Evolutionary conservation across 116 monocot species (phyloP).

Genomic region (Zostera marina): DNA sequence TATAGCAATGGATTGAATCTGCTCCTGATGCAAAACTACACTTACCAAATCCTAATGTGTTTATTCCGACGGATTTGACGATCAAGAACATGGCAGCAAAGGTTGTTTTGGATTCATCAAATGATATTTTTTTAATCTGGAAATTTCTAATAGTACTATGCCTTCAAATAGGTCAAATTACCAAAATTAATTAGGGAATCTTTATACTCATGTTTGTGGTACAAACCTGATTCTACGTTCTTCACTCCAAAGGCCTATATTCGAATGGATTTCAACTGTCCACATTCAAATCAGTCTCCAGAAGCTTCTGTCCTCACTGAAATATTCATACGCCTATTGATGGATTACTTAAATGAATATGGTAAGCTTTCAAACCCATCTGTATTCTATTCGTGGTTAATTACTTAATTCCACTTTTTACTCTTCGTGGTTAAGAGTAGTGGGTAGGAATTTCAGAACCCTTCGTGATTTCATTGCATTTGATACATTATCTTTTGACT

Average conservation of each 20-base stretch:
- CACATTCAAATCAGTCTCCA: constrained; percentile 56
- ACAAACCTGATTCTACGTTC: constrained; percentile 81
- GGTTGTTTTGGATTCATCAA: constrained; percentile 18
- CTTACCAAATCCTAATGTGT: constrained; percentile 71
- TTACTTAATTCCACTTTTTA: not conserved
- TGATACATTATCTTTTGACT: too few relatives aligned
- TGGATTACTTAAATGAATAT: constrained; percentile 87
- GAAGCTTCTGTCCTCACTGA: constrained; percentile 72
- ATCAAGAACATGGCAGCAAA: constrained; percentile 39
- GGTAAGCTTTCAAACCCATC: constrained; percentile 23
- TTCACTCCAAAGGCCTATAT: constrained; percentile 65
- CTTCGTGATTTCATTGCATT: too few relatives aligned
- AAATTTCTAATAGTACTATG: not conserved
- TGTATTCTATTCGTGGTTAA: not conserved
- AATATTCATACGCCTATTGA: constrained; percentile 62
- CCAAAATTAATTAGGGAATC: constrained; percentile 61
- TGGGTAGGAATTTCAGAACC: too few relatives aligned
- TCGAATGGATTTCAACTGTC: constrained; percentile 76
- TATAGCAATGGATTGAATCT: constrained; percentile 71
- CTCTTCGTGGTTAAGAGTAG: not conserved
- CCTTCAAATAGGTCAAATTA: constrained; percentile 30
- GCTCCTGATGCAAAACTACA: constrained; percentile 50
- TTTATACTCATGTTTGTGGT: constrained; percentile 77
- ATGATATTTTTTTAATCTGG: not conserved
- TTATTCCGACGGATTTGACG: constrained; percentile 66